Evolutionary conservation across 768 basidiomycete genomes (phyloP), one percentile per base, ranked within the genome.

Genomic region (Daedaleopsis sinensis): DNA sequence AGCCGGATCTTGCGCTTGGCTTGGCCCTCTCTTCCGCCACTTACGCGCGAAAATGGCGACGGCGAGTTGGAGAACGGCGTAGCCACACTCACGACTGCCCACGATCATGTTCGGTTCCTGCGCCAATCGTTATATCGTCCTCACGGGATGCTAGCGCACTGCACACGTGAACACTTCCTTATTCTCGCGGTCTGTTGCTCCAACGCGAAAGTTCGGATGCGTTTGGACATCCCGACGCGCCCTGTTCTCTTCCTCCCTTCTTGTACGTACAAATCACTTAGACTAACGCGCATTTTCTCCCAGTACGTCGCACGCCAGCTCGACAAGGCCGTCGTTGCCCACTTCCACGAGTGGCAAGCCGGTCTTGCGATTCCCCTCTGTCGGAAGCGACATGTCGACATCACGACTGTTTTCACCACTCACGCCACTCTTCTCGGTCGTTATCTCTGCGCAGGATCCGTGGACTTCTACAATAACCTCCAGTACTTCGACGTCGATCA

Each of bases 281-380:
- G 43, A 56, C 55, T 36, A 44, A 50, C 36, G 12, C 16, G n/a
- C 7, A n/a, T n/a, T 18, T 18, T 12, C 39, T 37, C 32, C 42
- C 72, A 94, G 92, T 95, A 93, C 70, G 88, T 93, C 43, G 71
- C 90, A 27, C 87, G 86, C 46, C 93, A 97, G 72, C 82, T 90
- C 36, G 79, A 83, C 55, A 92, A 87, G 6, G 94, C 96, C 18
- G 93, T 98, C 68, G 84, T 98, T 59, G 96, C 95, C 66, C 97
- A 99, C 76, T 97, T 99, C 80, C 97, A 99, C 75, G 97, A 99
- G 76, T 99, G 97, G 97, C 97, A 98, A 73, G 96, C 95, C 10
- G 96, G 96, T 48, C 86, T 97, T 49, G 94, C 96, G 24, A 97
- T 98, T 58, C 90, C 94, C 9, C 84, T 98, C 15, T 96, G 94